Percentiles rank a stretch among this genome's conserved stretches.
phyloP scores from a whole-genome alignment of 257 asterid species.

The Cynanchum wilfordii region DNA sequence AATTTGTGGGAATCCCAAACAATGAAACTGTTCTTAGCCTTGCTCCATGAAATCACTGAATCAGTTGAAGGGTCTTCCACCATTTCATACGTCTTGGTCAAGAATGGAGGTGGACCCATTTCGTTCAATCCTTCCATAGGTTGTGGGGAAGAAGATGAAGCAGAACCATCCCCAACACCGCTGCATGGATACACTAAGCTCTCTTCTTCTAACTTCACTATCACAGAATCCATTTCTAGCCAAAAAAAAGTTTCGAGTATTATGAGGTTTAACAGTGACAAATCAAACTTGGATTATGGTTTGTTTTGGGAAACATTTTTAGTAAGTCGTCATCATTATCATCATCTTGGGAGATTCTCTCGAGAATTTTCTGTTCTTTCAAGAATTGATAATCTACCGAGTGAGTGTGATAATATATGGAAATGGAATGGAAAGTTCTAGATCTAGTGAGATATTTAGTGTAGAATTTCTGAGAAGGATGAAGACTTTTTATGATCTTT shows the following conservation, averaged over 20 bases:
- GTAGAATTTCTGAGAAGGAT: conserved; percentile 1
- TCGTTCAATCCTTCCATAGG: conserved; percentile 91
- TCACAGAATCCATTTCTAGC: conserved; percentile 18
- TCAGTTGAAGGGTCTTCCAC: conserved; percentile 89
- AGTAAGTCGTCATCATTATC: background rate
- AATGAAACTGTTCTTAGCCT: conserved; percentile 67
- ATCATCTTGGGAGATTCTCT: background rate
- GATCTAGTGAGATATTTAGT: background rate
- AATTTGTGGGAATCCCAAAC: conserved; percentile 78
- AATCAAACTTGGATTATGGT: background rate
- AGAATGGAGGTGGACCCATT: conserved; percentile 83
- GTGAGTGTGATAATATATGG: conserved; percentile 4
- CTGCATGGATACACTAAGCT: background rate
- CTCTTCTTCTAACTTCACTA: conserved; percentile 49
- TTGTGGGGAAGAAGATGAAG: conserved; percentile 37
- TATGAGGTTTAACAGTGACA: background rate
- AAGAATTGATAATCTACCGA: background rate
- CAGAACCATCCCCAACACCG: conserved; percentile 11
- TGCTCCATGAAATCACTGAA: conserved; percentile 77
- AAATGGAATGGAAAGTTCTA: conserved; percentile 30
- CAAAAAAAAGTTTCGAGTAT: background rate
- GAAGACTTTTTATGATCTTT: conserved; percentile 9
- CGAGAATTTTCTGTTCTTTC: background rate
- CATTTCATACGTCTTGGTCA: conserved; percentile 73
- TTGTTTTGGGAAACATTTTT: too few relatives aligned